Conservation (phyloP, 225 moss, liverwort and hornwort species). For the Sphagnum tenellum region DNA sequence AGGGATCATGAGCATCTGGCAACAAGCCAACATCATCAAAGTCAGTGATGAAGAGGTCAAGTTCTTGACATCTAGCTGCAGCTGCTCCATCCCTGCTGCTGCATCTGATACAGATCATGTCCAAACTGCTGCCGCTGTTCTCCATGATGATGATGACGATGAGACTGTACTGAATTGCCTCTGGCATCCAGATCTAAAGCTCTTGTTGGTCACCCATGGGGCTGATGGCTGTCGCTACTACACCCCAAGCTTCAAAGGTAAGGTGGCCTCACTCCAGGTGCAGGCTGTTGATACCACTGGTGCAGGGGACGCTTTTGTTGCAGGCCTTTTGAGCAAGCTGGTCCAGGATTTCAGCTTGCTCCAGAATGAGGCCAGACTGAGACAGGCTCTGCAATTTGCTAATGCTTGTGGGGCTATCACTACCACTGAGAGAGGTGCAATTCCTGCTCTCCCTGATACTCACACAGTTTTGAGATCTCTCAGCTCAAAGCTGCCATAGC, state of each 20-base stretch:
- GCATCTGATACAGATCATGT: too few species aligned
- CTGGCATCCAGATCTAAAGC: slow-evolving; percentile 28
- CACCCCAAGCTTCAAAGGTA: slow-evolving; percentile 18
- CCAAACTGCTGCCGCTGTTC: too few species aligned
- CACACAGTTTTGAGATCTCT: slow-evolving; percentile 16
- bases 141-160: not conserved
- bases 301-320: slow-evolving; percentile 41
- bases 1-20: slow-evolving; percentile 33
- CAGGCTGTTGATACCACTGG: slow-evolving; percentile 36
- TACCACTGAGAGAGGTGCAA: slow-evolving; percentile 63
- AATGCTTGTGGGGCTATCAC: slow-evolving; percentile 73
- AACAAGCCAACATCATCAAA: slow-evolving; percentile 40
- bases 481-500: too few species aligned
- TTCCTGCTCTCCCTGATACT: slow-evolving; percentile 52
- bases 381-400: slow-evolving; percentile 44
- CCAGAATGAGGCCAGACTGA: slow-evolving; percentile 5
- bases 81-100: too few species aligned
- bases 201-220: slow-evolving; percentile 46
- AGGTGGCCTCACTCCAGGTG: slow-evolving; percentile 25
- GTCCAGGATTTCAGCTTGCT: slow-evolving; percentile 11
- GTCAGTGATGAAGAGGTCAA: slow-evolving; percentile 38
- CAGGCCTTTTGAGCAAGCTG: slow-evolving; percentile 23
- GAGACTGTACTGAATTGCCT: slow-evolving; percentile 8
- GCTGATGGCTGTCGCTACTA: slow-evolving; percentile 41
- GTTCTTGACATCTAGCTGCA: slow-evolving; percentile 14